Base-by-base conservation (phyloP, 139 green algal species). In the Closterium sp. region DNA sequence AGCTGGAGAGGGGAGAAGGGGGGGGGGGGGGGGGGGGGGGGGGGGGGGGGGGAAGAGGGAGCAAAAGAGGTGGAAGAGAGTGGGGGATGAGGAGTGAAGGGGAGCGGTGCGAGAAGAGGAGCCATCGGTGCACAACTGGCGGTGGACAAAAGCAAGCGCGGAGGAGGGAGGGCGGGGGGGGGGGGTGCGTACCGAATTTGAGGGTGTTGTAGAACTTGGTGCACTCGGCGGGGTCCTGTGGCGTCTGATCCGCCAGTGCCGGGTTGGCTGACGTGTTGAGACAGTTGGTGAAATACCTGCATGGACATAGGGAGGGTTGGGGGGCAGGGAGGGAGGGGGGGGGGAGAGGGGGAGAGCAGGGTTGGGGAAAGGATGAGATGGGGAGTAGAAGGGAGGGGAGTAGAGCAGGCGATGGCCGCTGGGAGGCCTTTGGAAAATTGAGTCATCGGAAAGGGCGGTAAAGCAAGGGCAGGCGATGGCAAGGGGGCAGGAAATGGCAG, bases 131-230 rank as follows among this genome's bases (percentile, higher is more conserved):
- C 32, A n/a, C 34, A 42, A 42, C 34, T 42, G 34, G 34, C 9
- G 34, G 34, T 6, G 34, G 34, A n/a, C n/a, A n/a, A n/a, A n/a
- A n/a, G n/a, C n/a, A n/a, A n/a, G n/a, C n/a, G n/a, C 34, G 38
- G 38, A 50, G 38, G 38, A 7, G 7, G 38, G 38, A 13, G 38
- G 7, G 38, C 7, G 38, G 38, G 38, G 38, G 38, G n/a, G 85
- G 9, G 85, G 28, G 21, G 10, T 0, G 27, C 85, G n/a, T 87
- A 87, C 85, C n/a, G 85, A 21, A 31, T 30, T 87, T 32, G 27
- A 87, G 28, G 85, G n/a, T 30, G n/a, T 30, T 32, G 85, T 87
- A 87, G 85, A 87, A 87, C n/a, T 30, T 87, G 85, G 85, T 87
- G 85, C 85, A 87, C 13, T 30, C 85, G 1, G 85, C n/a, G n/a